Evolutionary conservation across 1,139 yeast genomes (phyloP).

Genomic region (Hemisphaericaspora subhashii): DNA sequence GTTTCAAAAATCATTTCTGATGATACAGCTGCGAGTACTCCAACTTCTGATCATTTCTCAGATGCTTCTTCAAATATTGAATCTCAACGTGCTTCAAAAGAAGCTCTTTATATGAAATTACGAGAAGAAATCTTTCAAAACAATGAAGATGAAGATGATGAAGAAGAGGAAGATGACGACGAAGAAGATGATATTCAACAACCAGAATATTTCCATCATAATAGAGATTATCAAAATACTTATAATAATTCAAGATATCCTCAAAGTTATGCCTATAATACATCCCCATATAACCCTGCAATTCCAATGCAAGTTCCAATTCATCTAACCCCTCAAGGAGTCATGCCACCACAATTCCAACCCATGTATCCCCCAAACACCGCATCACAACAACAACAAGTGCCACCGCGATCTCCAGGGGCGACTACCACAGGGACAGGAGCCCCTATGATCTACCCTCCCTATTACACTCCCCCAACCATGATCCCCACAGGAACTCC

Average conservation of each 20-base stretch:
- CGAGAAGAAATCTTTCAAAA: conserved; percentile 45
- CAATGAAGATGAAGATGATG: conserved; percentile 27
- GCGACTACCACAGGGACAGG: no score
- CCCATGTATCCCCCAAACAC: conserved; percentile 12
- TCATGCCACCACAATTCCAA: conserved; percentile 6
- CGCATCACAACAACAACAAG: not conserved
- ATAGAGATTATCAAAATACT: not conserved
- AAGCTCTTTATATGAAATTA: conserved; percentile 43
- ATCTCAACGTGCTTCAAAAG: conserved; percentile 30
- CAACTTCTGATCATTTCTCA: conserved; percentile 6
- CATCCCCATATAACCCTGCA: conserved; percentile 1
- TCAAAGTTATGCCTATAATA: not conserved
- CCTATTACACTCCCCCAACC: conserved; percentile 9
- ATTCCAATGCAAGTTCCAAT: conserved; percentile 11
- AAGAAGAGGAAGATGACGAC: conserved; percentile 25
- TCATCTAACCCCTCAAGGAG: not conserved
- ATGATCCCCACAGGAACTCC: conserved; percentile 5
- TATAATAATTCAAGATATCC: not conserved
- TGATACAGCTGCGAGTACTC: conserved; percentile 11
- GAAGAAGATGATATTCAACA: conserved; percentile 14
- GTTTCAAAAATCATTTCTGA: conserved; percentile 6
- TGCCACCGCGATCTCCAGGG: not conserved
- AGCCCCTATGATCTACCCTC: conserved; percentile 13
- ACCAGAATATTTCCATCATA: not conserved
- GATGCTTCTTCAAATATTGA: conserved; percentile 17